Percentiles rank a stretch among this genome's conserved stretches.
phyloP scores from a whole-genome alignment of 352 stramenopile species.

The Phytophthora lateralis region DNA sequence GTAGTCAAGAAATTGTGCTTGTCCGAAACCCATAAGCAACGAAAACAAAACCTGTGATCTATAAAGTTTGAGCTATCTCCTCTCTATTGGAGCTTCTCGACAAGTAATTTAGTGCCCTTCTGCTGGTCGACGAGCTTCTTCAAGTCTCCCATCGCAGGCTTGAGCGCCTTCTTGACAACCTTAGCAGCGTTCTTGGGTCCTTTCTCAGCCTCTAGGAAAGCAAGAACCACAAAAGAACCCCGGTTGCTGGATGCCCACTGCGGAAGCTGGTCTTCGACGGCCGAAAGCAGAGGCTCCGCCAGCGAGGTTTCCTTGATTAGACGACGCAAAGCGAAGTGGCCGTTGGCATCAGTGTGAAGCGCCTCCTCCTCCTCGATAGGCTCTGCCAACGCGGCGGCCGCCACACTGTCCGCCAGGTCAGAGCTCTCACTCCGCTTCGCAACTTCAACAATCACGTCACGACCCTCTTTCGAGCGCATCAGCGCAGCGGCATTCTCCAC shows the following conservation, averaged over 20 bases:
- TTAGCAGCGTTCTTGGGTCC: constrained; percentile 49
- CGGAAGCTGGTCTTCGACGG: constrained; percentile 48
- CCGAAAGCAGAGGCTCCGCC: constrained; percentile 56
- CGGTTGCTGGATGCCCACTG: constrained; percentile 75
- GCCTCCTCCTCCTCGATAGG: constrained; percentile 50
- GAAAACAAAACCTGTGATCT: constrained; percentile 36
- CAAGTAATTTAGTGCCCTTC: constrained; percentile 83
- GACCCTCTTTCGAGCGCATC: constrained; percentile 81
- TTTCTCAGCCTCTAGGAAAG: constrained; percentile 79
- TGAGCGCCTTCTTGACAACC: constrained; percentile 68
- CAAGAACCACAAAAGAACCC: constrained; percentile 83
- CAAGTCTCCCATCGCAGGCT: constrained; percentile 56
- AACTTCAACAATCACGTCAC: constrained; percentile 84
- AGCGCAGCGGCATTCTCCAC: constrained; percentile 58
- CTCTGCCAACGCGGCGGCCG: constrained; percentile 50
- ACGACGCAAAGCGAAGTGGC: constrained; percentile 72
- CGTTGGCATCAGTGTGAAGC: constrained; percentile 76
- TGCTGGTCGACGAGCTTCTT: constrained; percentile 64
- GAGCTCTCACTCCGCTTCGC: constrained; percentile 61
- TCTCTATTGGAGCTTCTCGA: constrained; percentile 80
- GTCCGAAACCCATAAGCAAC: constrained; percentile 4
- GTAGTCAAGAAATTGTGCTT: constrained; percentile 2
- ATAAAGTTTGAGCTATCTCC: constrained; percentile 44
- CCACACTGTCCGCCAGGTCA: constrained; percentile 54
- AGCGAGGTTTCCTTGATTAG: constrained; percentile 80